Percentiles rank a stretch among this genome's conserved stretches.
phyloP scores from a whole-genome alignment of 306 rosid genomes.

The Fragaria ananassa region DNA sequence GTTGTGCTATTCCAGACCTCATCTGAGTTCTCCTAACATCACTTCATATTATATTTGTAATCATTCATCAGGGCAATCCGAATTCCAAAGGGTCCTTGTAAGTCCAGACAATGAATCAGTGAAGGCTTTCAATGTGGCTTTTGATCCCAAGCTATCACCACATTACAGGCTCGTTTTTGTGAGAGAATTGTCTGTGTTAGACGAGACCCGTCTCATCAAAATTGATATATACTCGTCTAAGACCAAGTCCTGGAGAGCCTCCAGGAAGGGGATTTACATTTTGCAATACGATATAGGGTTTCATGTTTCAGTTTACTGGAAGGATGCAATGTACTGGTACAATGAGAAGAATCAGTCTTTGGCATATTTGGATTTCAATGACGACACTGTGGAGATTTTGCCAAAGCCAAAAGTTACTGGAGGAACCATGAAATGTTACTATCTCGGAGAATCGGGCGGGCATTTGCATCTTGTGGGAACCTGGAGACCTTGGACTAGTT shows the following conservation, averaged over 20 bases:
- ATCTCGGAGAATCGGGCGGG: conserved; percentile 15
- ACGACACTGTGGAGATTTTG: conserved; percentile 19
- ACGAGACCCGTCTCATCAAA: conserved; percentile 8
- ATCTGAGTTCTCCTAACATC: neutral
- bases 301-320: conserved; percentile 31
- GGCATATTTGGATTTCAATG: conserved; percentile 15
- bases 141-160: conserved; percentile 27
- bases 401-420: conserved; percentile 3
- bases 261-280: neutral
- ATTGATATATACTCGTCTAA: conserved; percentile 32
- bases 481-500: neutral
- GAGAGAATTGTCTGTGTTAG: neutral
- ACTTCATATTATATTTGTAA: conserved; percentile 25
- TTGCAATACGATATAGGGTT: conserved; percentile 23
- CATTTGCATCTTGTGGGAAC: conserved; percentile 6
- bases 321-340: conserved; percentile 33
- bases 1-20: conserved; percentile 13
- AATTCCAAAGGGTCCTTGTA: conserved; percentile 19
- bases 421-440: neutral
- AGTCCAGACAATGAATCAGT: neutral
- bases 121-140: conserved; percentile 23
- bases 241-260: conserved; percentile 27
- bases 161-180: conserved; percentile 27
- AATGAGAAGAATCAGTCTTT: neutral
- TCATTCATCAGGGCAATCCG: conserved; percentile 27